phyloP scores from a whole-genome alignment of 192 early-diverging fungal species.

The Backusella psychrophila region DNA sequence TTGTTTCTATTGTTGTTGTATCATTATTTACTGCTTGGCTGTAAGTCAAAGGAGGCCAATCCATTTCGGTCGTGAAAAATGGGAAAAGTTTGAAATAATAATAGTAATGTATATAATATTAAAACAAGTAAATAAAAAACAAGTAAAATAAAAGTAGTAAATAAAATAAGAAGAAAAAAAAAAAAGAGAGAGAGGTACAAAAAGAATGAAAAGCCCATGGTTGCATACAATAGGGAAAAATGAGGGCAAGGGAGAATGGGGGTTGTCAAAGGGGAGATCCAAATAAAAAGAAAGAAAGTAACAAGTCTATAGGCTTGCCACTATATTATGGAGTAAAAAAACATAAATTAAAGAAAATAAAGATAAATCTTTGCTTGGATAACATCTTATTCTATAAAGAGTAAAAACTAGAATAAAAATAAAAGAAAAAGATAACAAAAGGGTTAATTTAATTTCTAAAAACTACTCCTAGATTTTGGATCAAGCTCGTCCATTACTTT shows the following conservation, averaged over 20 bases:
- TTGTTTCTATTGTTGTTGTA: background rate
- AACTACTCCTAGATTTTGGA: background rate
- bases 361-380: background rate
- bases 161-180: background rate
- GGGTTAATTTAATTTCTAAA: conserved; percentile 6
- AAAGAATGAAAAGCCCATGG: conserved; percentile 1
- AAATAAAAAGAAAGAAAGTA: background rate
- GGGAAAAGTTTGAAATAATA: background rate
- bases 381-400: background rate
- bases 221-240: background rate
- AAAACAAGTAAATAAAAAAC: background rate
- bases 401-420: background rate
- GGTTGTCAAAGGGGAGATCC: background rate
- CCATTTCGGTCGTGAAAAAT: background rate
- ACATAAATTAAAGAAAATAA: background rate
- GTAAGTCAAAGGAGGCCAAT: conserved; percentile 1
- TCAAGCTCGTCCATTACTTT: background rate
- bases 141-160: background rate
- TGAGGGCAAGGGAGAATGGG: background rate
- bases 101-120: background rate
- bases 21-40: background rate
- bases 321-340: background rate
- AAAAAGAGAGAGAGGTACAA: background rate
- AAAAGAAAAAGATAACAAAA: background rate
- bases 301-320: background rate